Evolutionary conservation across 768 basidiomycete genomes (phyloP).

Genomic region (Termitomyces sp.): DNA sequence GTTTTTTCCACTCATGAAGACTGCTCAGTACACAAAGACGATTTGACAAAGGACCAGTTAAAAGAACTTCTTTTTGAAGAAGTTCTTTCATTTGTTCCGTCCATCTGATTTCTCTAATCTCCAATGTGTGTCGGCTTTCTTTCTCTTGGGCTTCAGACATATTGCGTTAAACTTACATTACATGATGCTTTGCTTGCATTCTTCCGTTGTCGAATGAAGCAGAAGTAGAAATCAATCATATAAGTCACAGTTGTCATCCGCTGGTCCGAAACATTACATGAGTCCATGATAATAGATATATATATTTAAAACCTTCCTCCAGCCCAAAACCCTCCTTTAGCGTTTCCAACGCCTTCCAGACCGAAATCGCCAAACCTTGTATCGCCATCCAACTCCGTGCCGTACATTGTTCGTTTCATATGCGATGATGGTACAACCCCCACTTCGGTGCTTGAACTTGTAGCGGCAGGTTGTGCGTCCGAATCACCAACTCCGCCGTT

Average conservation of each 20-base stretch:
- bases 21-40: slow-evolving; percentile 58
- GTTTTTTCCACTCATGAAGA: slow-evolving; percentile 3
- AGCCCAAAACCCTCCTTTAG: slow-evolving; percentile 49
- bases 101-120: slow-evolving; percentile 35
- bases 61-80: slow-evolving; percentile 84
- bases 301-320: slow-evolving; percentile 36
- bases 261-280: background rate
- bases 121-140: slow-evolving; percentile 4
- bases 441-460: slow-evolving; percentile 17
- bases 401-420: slow-evolving; percentile 73
- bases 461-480: slow-evolving; percentile 34
- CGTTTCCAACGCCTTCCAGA: slow-evolving; percentile 68
- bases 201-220: slow-evolving; percentile 14
- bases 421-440: slow-evolving; percentile 28
- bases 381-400: slow-evolving; percentile 76
- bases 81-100: slow-evolving; percentile 69
- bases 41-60: slow-evolving; percentile 71
- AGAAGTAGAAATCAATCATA: slow-evolving; percentile 4
- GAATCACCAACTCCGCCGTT: slow-evolving; percentile 24
- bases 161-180: slow-evolving; percentile 7
- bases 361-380: slow-evolving; percentile 86
- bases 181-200: slow-evolving; percentile 6
- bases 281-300: too few species aligned
- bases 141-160: slow-evolving; percentile 2
- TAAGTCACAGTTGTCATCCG: background rate